These are phyloP conservation scores for Dendrocalamus sinicus DNA, from an alignment of 176 grass and related monocot species.

Conservation along the genomic window DNA sequence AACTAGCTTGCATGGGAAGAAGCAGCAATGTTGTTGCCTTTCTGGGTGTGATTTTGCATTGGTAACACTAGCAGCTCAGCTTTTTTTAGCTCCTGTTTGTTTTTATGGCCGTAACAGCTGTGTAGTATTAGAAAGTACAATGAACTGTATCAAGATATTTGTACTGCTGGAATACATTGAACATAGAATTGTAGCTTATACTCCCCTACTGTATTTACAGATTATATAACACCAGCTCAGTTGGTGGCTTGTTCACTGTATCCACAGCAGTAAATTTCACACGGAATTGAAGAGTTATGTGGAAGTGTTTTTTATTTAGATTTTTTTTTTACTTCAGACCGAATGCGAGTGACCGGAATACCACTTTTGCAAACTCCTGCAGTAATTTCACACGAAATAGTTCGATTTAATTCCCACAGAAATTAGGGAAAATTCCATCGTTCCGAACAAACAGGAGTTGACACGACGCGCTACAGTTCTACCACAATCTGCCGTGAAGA, in stretches of 20 bases:
- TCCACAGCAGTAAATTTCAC: neutral
- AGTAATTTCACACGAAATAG: no score
- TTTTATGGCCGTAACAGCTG: slow-evolving; percentile 34
- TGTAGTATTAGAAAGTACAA: slow-evolving; percentile 51
- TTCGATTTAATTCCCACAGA: no score
- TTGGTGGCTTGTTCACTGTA: neutral
- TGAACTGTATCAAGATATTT: slow-evolving; percentile 44
- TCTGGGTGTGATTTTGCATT: slow-evolving; percentile 33
- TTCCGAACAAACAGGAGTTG: no score
- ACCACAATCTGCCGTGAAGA: no score
- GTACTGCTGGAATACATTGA: slow-evolving; percentile 46
- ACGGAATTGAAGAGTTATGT: neutral
- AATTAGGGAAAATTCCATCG: no score
- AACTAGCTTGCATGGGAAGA: slow-evolving; percentile 33
- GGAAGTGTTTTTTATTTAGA: neutral
- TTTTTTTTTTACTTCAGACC: no score
- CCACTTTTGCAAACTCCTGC: no score
- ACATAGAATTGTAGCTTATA: slow-evolving; percentile 26
- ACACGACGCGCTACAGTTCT: no score
- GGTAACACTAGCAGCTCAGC: slow-evolving; percentile 27
- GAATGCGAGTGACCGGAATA: no score
- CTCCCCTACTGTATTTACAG: neutral
- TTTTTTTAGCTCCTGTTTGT: neutral
- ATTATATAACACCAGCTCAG: neutral
- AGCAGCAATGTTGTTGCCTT: slow-evolving; percentile 24